Evolutionary conservation across 2,329 filamentous ascomycete genomes (phyloP).

Genomic region (Metarhizium guizhouense): DNA sequence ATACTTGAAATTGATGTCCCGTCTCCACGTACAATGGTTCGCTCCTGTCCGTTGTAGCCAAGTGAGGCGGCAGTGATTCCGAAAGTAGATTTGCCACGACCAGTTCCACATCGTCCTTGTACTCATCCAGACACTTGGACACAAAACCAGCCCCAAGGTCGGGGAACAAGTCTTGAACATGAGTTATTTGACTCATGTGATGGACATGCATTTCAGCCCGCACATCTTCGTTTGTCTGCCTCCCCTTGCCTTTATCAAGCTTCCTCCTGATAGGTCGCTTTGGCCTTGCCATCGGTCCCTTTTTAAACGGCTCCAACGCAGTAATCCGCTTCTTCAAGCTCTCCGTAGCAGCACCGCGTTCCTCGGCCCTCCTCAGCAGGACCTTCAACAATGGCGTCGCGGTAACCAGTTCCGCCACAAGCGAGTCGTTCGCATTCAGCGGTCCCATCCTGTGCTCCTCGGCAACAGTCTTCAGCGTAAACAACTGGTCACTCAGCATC

Average conservation of each 20-base stretch:
- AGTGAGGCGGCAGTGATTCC: slow-evolving; percentile 60
- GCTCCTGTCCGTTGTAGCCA: slow-evolving; percentile 53
- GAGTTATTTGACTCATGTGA: slow-evolving; percentile 73
- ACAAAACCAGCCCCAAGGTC: slow-evolving; percentile 79
- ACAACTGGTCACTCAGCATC: slow-evolving; percentile 73
- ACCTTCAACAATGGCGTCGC: slow-evolving; percentile 66
- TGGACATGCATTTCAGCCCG: slow-evolving; percentile 60
- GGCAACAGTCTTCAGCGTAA: slow-evolving; percentile 64
- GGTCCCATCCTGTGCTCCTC: slow-evolving; percentile 52
- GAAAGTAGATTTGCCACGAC: slow-evolving; percentile 77
- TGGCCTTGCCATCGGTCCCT: slow-evolving; percentile 42
- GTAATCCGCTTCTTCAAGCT: slow-evolving; percentile 53
- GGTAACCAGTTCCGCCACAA: slow-evolving; percentile 77
- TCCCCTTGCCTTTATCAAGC: slow-evolving; percentile 57
- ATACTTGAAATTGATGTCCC: no score
- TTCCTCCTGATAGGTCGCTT: slow-evolving; percentile 44
- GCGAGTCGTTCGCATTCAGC: slow-evolving; percentile 52
- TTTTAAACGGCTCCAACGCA: slow-evolving; percentile 51
- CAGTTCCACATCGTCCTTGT: slow-evolving; percentile 66
- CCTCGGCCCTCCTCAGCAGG: slow-evolving; percentile 45
- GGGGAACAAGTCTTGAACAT: slow-evolving; percentile 91
- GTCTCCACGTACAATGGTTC: slow-evolving; percentile 47
- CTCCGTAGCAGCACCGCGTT: slow-evolving; percentile 37
- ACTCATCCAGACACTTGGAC: slow-evolving; percentile 69
- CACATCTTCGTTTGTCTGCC: slow-evolving; percentile 27